Base-by-base conservation (phyloP, 1,284 basidiomycete species). In the Boletus calvinii region DNA sequence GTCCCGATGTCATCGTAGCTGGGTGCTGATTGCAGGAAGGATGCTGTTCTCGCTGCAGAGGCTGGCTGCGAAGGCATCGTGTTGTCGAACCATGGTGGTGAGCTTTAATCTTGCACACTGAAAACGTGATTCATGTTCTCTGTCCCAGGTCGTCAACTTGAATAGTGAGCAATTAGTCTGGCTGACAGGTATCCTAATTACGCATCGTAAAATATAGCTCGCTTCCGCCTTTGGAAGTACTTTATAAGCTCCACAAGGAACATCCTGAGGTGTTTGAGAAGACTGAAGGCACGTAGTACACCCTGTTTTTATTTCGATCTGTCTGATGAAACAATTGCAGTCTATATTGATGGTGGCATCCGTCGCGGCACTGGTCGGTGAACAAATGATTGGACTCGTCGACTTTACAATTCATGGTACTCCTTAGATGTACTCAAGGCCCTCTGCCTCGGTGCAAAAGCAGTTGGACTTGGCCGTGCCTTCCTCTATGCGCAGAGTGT, bases 401-500 rank as follows among this genome's bases (percentile, higher is more conserved):
- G 10, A 10, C 36, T 54, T 37, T 34, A 42, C 34, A 32, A 26
- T 46, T 35, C 15, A 54, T n/a, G 44, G 9, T 35, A 35, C 22
- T 20, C 35, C 39, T 43, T 39, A 78, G 93, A 95, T 68, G 85
- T 96, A 8, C 72, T 98, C 48, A 98, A 98, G 71, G 93, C 94
- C 0, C 72, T 98, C 2, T 95, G 92, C 59, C 76, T 98, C 24
- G 95, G 94, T 35, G 95, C 94, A 1, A 88, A 76, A 58, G 93
- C 90, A 4, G 93, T 96, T 6, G 94, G 95, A 1, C 74, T 98
- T 22, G 94, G 94, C 0, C 81, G 94, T 26, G 81, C 90, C 1
- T 94, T 96, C 77, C 75, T 97, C n/a, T 95, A 90, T 63, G 92
- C 91, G 1, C 92, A 95, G 72, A 90, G 89, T 62, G 87, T 89